Conservation (phyloP, 2,329 filamentous ascomycete species). For the Aspergillus novoparasiticus region DNA sequence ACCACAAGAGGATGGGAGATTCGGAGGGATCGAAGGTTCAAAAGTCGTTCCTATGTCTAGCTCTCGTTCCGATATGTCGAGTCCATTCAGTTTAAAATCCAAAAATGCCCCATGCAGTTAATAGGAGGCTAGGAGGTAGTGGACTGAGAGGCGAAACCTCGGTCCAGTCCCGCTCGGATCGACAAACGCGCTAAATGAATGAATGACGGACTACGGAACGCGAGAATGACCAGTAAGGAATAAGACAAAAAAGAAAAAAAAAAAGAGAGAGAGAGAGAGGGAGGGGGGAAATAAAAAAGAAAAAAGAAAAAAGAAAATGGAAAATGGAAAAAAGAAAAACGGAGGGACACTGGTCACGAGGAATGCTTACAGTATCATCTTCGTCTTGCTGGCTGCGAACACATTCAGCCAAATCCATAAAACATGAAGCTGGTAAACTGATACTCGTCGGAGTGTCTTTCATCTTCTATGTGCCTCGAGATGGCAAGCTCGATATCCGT, state of each 20-base stretch:
- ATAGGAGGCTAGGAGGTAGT: constrained; percentile 1
- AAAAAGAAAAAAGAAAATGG: neutral
- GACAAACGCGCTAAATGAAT: constrained; percentile 8
- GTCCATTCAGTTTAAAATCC: neutral
- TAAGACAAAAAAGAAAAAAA: neutral
- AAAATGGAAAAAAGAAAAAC: neutral
- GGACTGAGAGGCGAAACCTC: constrained; percentile 10
- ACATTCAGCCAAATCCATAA: neutral
- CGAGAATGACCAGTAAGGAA: constrained; percentile 10
- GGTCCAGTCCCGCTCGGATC: constrained; percentile 15
- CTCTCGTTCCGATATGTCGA: neutral
- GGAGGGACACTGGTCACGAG: neutral
- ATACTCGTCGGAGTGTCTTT: neutral
- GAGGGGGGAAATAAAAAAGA: neutral
- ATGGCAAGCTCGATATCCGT: neutral
- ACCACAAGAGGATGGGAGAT: constrained; percentile 10
- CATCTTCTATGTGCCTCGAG: too few relatives aligned
- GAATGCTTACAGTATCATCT: neutral
- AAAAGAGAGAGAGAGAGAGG: too few relatives aligned
- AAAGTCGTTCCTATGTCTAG: neutral
- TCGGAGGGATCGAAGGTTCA: neutral
- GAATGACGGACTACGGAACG: constrained; percentile 4
- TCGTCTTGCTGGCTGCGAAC: neutral
- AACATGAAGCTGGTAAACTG: neutral
- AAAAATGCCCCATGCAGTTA: neutral